phyloP scores from a whole-genome alignment of 2,329 filamentous ascomycete species.

The Colletotrichum shisoi region DNA sequence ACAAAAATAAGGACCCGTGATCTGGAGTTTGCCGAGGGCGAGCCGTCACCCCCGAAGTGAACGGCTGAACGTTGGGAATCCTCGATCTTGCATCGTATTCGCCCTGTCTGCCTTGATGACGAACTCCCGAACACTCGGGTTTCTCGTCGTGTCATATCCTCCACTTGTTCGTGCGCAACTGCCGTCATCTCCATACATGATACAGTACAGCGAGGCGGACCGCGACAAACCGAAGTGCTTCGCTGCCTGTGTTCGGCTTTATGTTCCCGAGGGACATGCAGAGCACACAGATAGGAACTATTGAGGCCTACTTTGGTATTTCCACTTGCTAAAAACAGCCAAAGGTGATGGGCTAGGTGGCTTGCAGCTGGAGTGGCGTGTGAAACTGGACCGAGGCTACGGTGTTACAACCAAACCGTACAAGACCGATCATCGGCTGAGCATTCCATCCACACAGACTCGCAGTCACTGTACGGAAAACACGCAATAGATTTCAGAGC shows the following conservation, averaged over 20 bases:
- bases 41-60: not conserved
- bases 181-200: not conserved
- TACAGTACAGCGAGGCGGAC: not conserved
- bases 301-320: not conserved
- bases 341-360: no score
- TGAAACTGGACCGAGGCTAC: slow-evolving; percentile 18
- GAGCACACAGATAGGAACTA: not conserved
- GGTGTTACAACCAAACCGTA: no score
- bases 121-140: slow-evolving; percentile 22
- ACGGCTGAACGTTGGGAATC: no score
- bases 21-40: not conserved
- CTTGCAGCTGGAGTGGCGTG: no score
- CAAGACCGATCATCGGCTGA: slow-evolving; percentile 17
- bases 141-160: slow-evolving; percentile 26
- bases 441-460: no score
- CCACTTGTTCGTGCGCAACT: not conserved
- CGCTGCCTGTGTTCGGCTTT: not conserved
- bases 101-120: slow-evolving; percentile 11
- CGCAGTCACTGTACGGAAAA: no score
- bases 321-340: not conserved
- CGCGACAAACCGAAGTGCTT: slow-evolving; percentile 2
- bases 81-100: not conserved
- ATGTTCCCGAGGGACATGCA: not conserved
- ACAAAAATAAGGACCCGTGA: not conserved
- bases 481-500: no score